Evolutionary conservation across 148 eudicot genomes (phyloP).

Genomic region (Persicaria maculosa): DNA sequence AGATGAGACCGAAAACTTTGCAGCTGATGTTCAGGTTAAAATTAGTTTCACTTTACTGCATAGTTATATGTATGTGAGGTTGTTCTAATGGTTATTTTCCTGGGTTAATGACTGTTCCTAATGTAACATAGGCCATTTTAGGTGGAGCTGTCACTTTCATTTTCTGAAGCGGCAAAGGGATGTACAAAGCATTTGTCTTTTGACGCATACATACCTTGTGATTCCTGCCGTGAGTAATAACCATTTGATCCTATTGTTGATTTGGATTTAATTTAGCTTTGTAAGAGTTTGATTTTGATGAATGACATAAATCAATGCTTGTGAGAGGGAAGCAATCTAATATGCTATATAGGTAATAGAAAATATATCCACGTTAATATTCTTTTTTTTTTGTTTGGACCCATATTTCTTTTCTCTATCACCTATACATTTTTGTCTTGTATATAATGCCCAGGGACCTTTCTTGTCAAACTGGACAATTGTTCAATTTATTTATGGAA

Average conservation of each 20-base stretch:
- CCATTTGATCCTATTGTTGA: slow-evolving; percentile 1
- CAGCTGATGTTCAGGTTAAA: slow-evolving; percentile 72
- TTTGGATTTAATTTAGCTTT: neutral
- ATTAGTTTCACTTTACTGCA: slow-evolving; percentile 9
- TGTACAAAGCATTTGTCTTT: slow-evolving; percentile 73
- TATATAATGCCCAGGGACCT: neutral
- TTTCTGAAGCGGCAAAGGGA: slow-evolving; percentile 81
- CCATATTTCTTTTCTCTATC: neutral
- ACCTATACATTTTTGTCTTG: neutral
- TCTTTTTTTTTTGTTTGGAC: neutral
- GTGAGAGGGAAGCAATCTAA: neutral
- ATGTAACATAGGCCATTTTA: slow-evolving; percentile 22
- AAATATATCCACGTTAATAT: neutral
- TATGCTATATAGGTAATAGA: neutral
- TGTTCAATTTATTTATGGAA: neutral
- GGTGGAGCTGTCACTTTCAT: slow-evolving; percentile 73
- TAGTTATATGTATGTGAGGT: neutral
- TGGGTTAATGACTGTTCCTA: slow-evolving; percentile 13
- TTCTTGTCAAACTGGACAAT: neutral
- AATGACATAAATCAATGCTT: neutral
- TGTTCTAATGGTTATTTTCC: neutral
- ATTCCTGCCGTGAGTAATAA: slow-evolving; percentile 67
- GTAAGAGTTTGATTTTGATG: neutral
- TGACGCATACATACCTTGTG: slow-evolving; percentile 70
- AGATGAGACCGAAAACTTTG: slow-evolving; percentile 51